Conservation (phyloP, 768 basidiomycete genomes). For the Russula emetica region DNA sequence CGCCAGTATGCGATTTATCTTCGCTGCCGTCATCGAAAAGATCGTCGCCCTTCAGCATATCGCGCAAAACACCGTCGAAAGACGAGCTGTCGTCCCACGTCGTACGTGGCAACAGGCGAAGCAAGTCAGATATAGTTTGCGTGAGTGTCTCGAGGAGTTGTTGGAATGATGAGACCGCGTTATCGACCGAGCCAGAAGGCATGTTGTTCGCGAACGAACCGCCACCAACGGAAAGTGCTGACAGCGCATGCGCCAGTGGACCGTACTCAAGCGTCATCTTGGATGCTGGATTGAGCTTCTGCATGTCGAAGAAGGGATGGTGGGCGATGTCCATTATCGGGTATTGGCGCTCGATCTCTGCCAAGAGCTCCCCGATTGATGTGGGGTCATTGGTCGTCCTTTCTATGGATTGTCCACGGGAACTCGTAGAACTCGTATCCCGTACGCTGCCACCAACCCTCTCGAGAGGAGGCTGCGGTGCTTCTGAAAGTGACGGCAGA, state of each 20-base stretch:
- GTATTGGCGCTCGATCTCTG: slow-evolving; percentile 58
- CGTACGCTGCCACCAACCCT: slow-evolving; percentile 33
- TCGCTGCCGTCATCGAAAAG: slow-evolving; percentile 71
- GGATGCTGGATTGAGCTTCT: slow-evolving; percentile 67
- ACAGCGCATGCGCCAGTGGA: slow-evolving; percentile 79
- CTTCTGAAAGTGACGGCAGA: slow-evolving; percentile 49
- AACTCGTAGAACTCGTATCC: slow-evolving; percentile 51
- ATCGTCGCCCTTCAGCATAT: slow-evolving; percentile 87
- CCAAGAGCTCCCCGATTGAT: slow-evolving; percentile 60
- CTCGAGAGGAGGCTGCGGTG: slow-evolving; percentile 37
- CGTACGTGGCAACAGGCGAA: slow-evolving; percentile 79
- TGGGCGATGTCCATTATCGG: slow-evolving; percentile 61
- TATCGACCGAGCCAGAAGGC: slow-evolving; percentile 85
- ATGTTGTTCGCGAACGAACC: slow-evolving; percentile 80
- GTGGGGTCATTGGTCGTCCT: slow-evolving; percentile 43
- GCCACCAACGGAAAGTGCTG: slow-evolving; percentile 79
- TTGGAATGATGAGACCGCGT: slow-evolving; percentile 86
- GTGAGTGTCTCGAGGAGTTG: slow-evolving; percentile 84
- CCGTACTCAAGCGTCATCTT: slow-evolving; percentile 82
- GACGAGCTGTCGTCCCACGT: slow-evolving; percentile 91
- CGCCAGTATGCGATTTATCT: slow-evolving; percentile 51
- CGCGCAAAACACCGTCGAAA: slow-evolving; percentile 78
- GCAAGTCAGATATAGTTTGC: slow-evolving; percentile 82
- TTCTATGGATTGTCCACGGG: slow-evolving; percentile 60
- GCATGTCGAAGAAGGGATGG: slow-evolving; percentile 71